These are phyloP conservation scores for Phaffia rhodozyma DNA, from an alignment of 1,284 basidiomycete species.

Conservation along the genomic window DNA sequence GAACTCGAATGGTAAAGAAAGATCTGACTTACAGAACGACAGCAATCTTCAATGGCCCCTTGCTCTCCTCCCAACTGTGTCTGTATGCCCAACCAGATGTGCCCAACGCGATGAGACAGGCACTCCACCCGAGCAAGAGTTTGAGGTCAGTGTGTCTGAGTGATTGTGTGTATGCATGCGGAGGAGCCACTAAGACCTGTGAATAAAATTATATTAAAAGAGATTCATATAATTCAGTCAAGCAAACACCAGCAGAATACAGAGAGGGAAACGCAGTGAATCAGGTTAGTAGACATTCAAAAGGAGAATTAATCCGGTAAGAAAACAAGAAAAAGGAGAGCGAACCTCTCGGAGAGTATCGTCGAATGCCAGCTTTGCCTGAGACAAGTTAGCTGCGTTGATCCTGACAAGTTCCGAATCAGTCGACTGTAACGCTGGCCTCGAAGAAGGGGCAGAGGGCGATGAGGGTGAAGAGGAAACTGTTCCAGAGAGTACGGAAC, in stretches of 20 bases:
- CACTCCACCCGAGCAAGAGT: conserved; percentile 28
- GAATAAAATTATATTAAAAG: neutral
- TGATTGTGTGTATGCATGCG: conserved; percentile 25
- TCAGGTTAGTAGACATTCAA: neutral
- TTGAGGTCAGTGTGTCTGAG: conserved; percentile 29
- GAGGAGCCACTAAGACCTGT: neutral
- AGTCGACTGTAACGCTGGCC: neutral
- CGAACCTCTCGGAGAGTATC: conserved; percentile 77
- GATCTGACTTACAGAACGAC: conserved; percentile 21
- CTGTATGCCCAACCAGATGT: conserved; percentile 27
- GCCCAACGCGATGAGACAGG: conserved; percentile 24
- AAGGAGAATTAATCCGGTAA: neutral
- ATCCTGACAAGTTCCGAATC: conserved; percentile 48
- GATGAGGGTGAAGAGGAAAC: neutral
- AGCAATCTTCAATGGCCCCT: conserved; percentile 22
- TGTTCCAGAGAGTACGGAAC: neutral
- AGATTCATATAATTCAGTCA: conserved; percentile 5
- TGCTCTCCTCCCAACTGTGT: conserved; percentile 26
- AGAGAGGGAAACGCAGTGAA: no score
- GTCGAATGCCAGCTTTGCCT: conserved; percentile 81
- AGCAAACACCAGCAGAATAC: conserved; percentile 6
- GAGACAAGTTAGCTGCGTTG: conserved; percentile 65
- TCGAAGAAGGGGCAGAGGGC: neutral
- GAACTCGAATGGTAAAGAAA: no score
- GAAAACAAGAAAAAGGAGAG: conserved; percentile 20